These are phyloP conservation scores for Phytophthora sansomeana DNA, from an alignment of 352 stramenopile species.

Conservation along the genomic window DNA sequence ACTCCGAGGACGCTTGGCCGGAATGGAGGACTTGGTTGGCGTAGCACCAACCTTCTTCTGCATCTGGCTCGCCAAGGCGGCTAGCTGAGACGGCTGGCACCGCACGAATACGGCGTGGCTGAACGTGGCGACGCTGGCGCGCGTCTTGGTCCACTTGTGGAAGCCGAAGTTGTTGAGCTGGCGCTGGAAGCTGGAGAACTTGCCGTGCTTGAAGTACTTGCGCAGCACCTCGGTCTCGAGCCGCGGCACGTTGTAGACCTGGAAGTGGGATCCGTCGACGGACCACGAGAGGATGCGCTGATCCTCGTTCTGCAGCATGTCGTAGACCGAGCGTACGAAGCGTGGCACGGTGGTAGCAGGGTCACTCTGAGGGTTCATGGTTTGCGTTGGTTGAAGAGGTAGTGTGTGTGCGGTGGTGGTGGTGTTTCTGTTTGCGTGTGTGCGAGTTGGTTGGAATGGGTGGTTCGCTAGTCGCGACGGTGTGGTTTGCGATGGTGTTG, in stretches of 20 bases:
- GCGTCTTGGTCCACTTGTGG: slow-evolving; percentile 82
- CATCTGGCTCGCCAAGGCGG: slow-evolving; percentile 18
- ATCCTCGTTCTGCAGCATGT: slow-evolving; percentile 69
- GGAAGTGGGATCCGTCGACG: slow-evolving; percentile 68
- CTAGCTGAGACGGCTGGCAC: slow-evolving; percentile 41
- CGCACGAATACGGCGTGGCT: slow-evolving; percentile 64
- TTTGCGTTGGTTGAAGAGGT: background rate
- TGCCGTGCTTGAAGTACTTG: slow-evolving; percentile 87
- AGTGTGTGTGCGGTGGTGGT: background rate
- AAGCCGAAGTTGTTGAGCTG: slow-evolving; percentile 95
- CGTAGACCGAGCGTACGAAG: slow-evolving; percentile 58
- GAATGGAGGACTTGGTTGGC: background rate
- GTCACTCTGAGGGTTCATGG: background rate
- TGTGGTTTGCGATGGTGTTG: background rate
- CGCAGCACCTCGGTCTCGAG: slow-evolving; percentile 72
- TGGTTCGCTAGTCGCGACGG: background rate
- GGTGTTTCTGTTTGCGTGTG: too few species aligned
- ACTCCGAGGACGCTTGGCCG: slow-evolving; percentile 16
- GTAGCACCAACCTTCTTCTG: slow-evolving; percentile 5
- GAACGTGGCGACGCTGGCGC: slow-evolving; percentile 68
- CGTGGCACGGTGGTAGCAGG: slow-evolving; percentile 28
- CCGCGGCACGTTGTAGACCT: slow-evolving; percentile 76
- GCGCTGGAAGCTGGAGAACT: slow-evolving; percentile 91
- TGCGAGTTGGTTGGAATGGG: background rate
- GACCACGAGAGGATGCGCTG: slow-evolving; percentile 56